Conservation (phyloP, 2,329 filamentous ascomycete species). For the Botrytis deweyae region DNA sequence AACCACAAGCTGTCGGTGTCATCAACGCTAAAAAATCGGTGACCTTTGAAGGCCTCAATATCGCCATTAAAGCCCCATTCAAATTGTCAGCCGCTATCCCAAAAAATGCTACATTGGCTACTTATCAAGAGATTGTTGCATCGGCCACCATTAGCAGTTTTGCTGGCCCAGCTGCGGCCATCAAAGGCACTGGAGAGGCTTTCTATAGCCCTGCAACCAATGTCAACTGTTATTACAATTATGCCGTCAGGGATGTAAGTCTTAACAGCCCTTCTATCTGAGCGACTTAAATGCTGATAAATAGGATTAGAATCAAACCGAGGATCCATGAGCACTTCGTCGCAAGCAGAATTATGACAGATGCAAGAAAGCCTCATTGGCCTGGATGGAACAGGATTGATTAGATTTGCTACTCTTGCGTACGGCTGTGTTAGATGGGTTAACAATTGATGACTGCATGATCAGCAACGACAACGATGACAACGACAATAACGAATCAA, state of each 20-base stretch:
- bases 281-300: neutral
- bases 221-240: conserved; percentile 14
- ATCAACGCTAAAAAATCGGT: conserved; percentile 9
- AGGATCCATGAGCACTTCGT: neutral
- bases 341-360: neutral
- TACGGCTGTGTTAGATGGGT: neutral
- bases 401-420: neutral
- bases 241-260: conserved; percentile 16
- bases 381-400: neutral
- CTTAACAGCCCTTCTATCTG: neutral
- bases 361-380: neutral
- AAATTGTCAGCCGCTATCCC: neutral
- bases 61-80: neutral
- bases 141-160: conserved; percentile 9
- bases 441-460: neutral
- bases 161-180: neutral
- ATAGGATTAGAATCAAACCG: neutral
- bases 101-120: neutral
- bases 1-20: conserved; percentile 9
- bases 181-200: conserved; percentile 1
- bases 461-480: neutral
- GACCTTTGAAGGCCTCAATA: neutral
- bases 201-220: conserved; percentile 8
- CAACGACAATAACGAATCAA: neutral
- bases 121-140: conserved; percentile 10